Evolutionary conservation across 73 alveolate genomes (phyloP), one percentile per base, ranked within the genome.

Genomic region (Uronychia setigera): DNA sequence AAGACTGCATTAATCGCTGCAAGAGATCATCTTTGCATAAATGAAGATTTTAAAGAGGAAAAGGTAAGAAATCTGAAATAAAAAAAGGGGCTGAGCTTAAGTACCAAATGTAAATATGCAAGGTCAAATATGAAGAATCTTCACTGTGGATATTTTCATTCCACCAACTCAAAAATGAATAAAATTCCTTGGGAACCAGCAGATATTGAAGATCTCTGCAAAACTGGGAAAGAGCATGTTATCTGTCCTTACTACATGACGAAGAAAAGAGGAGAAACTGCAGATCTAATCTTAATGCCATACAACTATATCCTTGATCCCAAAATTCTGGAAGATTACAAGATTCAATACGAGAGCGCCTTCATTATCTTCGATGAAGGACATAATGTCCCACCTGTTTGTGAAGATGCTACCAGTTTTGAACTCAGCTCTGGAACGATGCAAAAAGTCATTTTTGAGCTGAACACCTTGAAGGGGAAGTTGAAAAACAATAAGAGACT

Each of bases 201-300:
- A 29, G 99, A 97, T 87, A 96, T 97, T 46, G 99, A 97, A 88
- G 99, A 97, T 14, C 84, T 97, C 11, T 80, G 84, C 33, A 84
- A 87, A 59, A n/a, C 58, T 29, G 99, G 98, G 1, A 79, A 77
- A 31, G 92, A 82, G 0, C 60, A 89, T 33, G 59, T 29, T 1
- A 82, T 94, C 77, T 97, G 99, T 76, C 99, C 99, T 32, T 97
- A 92, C 87, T 96, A 91, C 89, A 82, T 84, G 31, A 84, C 89
- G 67, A 96, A 94, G 82, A 89, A 90, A 75, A 84, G 97, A 76
- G 92, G 81, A n/a, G 81, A 85, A 33, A 95, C 93, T 26, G 97
- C 97, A 28, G 99, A 97, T 77, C 32, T 97, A 28, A 80, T 95
- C 33, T 88, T 97, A 76, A 90, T 96, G 95, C 99, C 99, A 1